Evolutionary conservation across 2,329 filamentous ascomycete genomes (phyloP), one percentile per base, ranked within the genome.

Genomic region (Fusarium sp.): DNA sequence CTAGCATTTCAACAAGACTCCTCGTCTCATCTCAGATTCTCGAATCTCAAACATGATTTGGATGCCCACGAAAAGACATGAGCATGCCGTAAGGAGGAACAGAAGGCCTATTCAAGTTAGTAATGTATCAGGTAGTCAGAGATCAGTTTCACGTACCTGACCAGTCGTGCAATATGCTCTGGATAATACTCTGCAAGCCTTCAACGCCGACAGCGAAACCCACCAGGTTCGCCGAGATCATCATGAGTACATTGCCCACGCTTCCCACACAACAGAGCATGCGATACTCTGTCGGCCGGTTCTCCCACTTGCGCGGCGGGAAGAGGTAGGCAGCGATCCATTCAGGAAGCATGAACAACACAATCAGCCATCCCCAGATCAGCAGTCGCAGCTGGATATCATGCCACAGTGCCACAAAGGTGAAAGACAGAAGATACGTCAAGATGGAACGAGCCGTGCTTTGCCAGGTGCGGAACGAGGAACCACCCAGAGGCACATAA

Each of bases 41-140:
- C 96, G 85, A 72, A 96, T 87, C 83, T 99, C 96, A 82, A 98
- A 97, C 96, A 99, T 99, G 75, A 97, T 83, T 81, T 98, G 95
- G 42, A 91, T 87, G 25, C 91, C 94, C 0, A 94, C 89, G 77
- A 97, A 99, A 8, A 98, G 80, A 44, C 87, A 89, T n/a, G 79
- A 81, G 75, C 89, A 95, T 4, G 93, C 91, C 3, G 84, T 84
- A 10, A 89, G 76, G 46, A 98, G 80, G 78, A 97, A 99, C 2
- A 87, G 77, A 9, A 91, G 76, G 0, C 96, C 95, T 85, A 1
- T 14, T 11, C 6, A 34, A 29, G 29, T 71, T 38, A 38, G 70
- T 80, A 67, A 79, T 67, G 23, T 38, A 23, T 13, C 20, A 46
- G 42, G 14, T 10, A 27, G 11, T 14, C 4, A 4, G 1, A 9